phyloP scores from a whole-genome alignment of 75 land plant species.

The Isoetes taiwanensis region DNA sequence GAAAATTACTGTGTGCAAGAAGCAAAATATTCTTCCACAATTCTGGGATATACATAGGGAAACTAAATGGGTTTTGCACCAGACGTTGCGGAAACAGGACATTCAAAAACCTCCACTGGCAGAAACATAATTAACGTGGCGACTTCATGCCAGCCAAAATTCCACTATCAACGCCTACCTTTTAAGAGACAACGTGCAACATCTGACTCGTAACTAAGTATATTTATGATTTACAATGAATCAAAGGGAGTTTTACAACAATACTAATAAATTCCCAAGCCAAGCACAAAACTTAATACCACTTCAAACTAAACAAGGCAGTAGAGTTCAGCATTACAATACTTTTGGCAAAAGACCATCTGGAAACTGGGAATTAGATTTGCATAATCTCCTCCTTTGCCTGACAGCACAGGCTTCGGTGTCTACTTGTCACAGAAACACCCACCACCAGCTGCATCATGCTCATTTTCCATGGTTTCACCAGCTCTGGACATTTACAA shows the following conservation, averaged over 20 bases:
- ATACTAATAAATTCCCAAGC: neutral
- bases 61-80: no score
- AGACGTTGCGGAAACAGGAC: no score
- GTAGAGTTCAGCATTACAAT: no score
- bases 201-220: no score
- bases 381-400: constrained; percentile 32
- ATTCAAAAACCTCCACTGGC: no score
- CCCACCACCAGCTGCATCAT: no score
- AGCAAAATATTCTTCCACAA: no score
- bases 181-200: constrained; percentile 4
- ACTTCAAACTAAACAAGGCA: no score
- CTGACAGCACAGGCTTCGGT: constrained; percentile 53
- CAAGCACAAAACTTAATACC: no score
- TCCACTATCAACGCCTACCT: neutral
- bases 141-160: neutral
- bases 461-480: constrained; percentile 7
- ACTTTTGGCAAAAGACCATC: constrained; percentile 58
- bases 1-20: no score
- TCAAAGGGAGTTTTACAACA: neutral
- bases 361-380: constrained; percentile 62
- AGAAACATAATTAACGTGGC: neutral
- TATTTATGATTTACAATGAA: no score
- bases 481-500: constrained; percentile 4
- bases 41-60: no score
- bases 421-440: constrained; percentile 84